Conservation (phyloP, 176 grass and related monocot genomes). For the Otatea glauca region DNA sequence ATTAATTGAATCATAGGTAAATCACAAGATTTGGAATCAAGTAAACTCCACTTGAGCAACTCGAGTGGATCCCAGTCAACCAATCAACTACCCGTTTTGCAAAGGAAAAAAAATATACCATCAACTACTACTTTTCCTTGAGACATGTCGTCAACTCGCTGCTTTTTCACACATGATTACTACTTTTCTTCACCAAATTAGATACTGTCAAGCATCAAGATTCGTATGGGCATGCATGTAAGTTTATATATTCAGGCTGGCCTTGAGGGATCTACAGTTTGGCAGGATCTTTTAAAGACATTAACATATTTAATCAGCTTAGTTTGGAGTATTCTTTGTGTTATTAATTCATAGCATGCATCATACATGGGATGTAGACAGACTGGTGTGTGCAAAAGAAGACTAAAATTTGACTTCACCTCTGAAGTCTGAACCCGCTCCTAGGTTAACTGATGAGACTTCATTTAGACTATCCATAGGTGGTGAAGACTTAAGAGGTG, state of each 20-base stretch:
- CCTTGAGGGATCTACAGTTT: conserved; percentile 27
- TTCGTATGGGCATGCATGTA: conserved; percentile 1
- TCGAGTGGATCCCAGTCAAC: conserved; percentile 28
- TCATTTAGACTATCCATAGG: too few species aligned
- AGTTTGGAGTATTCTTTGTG: background rate
- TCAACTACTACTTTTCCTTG: background rate
- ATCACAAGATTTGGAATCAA: conserved; percentile 18
- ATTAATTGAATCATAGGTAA: background rate
- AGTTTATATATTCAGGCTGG: background rate
- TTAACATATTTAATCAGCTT: background rate
- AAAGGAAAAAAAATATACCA: background rate
- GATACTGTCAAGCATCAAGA: conserved; percentile 41
- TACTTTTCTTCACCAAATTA: conserved; percentile 39
- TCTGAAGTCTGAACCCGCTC: background rate
- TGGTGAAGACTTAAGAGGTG: too few species aligned
- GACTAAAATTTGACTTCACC: conserved; percentile 16
- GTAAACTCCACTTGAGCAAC: conserved; percentile 32
- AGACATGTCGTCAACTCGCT: conserved; percentile 38
- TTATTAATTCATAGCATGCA: background rate
- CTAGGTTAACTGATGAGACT: background rate
- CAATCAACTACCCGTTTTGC: conserved; percentile 1
- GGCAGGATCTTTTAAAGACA: conserved; percentile 38
- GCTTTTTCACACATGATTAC: background rate
- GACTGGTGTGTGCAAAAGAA: background rate
- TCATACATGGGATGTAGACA: background rate